Base-by-base conservation (phyloP, 176 grass and related monocot genomes). In the Dactylis glomerata region DNA sequence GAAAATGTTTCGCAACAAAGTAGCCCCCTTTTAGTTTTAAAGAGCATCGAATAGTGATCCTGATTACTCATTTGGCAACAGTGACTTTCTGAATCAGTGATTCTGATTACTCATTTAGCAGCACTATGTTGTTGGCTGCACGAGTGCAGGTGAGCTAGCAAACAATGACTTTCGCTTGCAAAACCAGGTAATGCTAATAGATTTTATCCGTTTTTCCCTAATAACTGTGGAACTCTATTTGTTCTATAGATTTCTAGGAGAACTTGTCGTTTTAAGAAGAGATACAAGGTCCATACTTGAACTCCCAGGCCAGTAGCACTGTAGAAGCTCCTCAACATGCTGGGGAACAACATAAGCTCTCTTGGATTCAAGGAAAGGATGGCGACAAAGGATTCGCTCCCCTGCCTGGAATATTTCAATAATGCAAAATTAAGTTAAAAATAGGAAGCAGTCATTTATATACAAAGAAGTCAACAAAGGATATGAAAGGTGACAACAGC, bases 301-400 rank as follows among this genome's bases (percentile, higher is more conserved):
- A 71, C 10, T 90, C 36, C 96, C 96, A 63, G 91, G 84, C 86
- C 93, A 99, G 82, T 96, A 96, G 84, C 93, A 99, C 54, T 86
- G 89, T 47, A 94, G 90, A 82, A 99, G 91, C 90, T 99, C 96
- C 81, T 99, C 93, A 65, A 96, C 96, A 75, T 65, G 81, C 63
- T 99, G 93, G 52, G 93, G 91, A 46, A 94, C 93, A 86, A 96
- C 93, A 86, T 96, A 96, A 64, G 91, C 96, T 78, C 96, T 96
- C 84, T 99, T 99, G 33, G 96, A 99, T 89, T 99, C 93, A 90
- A 86, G 88, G 77, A 99, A 99, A 32, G 96, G 96, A 57, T 99
- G 93, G 31, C 93, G 88, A 62, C 96, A 99, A 23, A 99, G 86
- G 88, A 96, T 93, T 46, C 93, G 88, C 65, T 99, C 89, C 76